Conservation (phyloP, 768 basidiomycete species). For the Termitomyces titanicus region DNA sequence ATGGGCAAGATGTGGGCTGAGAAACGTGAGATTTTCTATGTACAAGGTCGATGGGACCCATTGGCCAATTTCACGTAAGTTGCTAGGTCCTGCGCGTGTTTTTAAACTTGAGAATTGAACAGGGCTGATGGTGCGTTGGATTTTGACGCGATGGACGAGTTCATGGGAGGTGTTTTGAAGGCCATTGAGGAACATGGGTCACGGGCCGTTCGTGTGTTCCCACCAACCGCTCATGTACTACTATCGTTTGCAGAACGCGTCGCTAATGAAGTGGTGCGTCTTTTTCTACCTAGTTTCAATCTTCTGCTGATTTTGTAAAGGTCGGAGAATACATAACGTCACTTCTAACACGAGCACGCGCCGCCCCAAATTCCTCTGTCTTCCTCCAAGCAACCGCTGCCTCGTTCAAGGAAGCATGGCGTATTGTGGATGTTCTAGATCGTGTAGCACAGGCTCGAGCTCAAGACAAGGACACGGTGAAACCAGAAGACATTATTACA, state of each 20-base stretch:
- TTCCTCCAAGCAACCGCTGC: slow-evolving; percentile 89
- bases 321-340: slow-evolving; percentile 84
- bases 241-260: slow-evolving; percentile 81
- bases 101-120: slow-evolving; percentile 2
- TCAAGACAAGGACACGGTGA: background rate
- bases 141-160: slow-evolving; percentile 92
- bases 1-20: slow-evolving; percentile 95
- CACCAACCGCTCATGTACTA: slow-evolving; percentile 71
- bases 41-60: slow-evolving; percentile 75
- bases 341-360: slow-evolving; percentile 70
- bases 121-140: slow-evolving; percentile 62
- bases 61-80: slow-evolving; percentile 78
- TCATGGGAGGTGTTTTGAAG: slow-evolving; percentile 67
- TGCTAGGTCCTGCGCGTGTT: background rate
- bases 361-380: slow-evolving; percentile 43
- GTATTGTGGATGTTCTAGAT: slow-evolving; percentile 76
- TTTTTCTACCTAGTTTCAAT: background rate
- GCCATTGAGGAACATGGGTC: slow-evolving; percentile 74
- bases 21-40: slow-evolving; percentile 92
- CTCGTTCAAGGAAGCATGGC: slow-evolving; percentile 84
- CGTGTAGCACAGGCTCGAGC: slow-evolving; percentile 44
- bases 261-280: slow-evolving; percentile 76
- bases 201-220: slow-evolving; percentile 84
- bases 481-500: slow-evolving; percentile 13
- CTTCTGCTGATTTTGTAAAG: slow-evolving; percentile 38